Evolutionary conservation across 352 stramenopile genomes (phyloP), one percentile per base, ranked within the genome.

Genomic region (Phytophthora crassamura): DNA sequence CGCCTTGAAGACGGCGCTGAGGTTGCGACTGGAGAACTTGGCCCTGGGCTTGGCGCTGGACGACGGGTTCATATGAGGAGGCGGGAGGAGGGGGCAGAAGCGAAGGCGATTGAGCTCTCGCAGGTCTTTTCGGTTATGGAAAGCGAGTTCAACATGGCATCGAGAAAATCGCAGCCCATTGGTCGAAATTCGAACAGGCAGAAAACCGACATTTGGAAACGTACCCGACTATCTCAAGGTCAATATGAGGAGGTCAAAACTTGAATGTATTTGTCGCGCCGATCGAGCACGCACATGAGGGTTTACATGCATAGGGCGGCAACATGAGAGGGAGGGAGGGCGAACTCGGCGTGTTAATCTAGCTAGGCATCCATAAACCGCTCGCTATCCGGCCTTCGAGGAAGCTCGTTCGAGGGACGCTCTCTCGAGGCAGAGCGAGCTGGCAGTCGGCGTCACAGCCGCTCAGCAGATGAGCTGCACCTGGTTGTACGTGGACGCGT

Each of bases 1-100:
- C 36, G 80, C 76, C 63, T 86, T 90, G 67, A 84, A 93, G 54
- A 91, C 67, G 14, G 79, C 73, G 59, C 64, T 91, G 63, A 93
- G 67, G 67, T 93, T 91, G 62, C 78, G 78, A 69, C 78, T 93
- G 47, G 84, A 89, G 67, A 90, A 91, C 72, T 86, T 87, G 54
- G 70, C 56, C 68, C 81, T 90, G 41, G 72, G 59, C 47, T 88
- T 88, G 57, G 53, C 33, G 36, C 15, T 84, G 55, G 51, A 12
- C 20, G 62, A 66, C 41, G 58, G 65, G 56, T 69, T 87, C 80
- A 89, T 87, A 68, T 59, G 55, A 49, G 25, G 53, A 36, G 32
- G 39, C 33, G 34, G 36, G 41, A 35, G 10, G 28, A 18, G 33
- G 5, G 41, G 20, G 6, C 9, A 53, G 61, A n/a, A 30, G 35